Evolutionary conservation across 2,329 filamentous ascomycete genomes (phyloP).

Genomic region (Xylaria polymorpha): DNA sequence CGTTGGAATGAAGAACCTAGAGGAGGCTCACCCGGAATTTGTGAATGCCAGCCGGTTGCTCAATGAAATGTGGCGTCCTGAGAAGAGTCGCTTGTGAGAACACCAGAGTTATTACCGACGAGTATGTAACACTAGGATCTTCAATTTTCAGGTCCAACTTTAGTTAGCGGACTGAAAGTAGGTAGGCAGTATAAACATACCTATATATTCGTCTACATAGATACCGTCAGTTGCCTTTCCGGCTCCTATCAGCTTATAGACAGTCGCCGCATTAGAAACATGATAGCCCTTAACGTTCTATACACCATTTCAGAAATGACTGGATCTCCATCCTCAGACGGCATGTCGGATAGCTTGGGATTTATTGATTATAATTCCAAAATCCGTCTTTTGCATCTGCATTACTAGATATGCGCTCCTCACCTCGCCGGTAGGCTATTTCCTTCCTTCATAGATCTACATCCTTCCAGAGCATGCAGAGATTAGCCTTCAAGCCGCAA

Average conservation of each 20-base stretch:
- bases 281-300: background rate
- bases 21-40: constrained; percentile 61
- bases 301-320: background rate
- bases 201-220: background rate
- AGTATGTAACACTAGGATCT: background rate
- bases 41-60: constrained; percentile 56
- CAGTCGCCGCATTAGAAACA: background rate
- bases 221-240: background rate
- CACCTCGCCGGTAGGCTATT: constrained; percentile 19
- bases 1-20: constrained; percentile 61
- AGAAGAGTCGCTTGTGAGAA: constrained; percentile 41
- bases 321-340: background rate
- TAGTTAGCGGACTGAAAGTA: background rate
- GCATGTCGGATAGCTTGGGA: background rate
- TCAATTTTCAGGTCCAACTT: too few relatives aligned
- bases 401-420: constrained; percentile 2
- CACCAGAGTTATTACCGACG: background rate
- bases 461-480: constrained; percentile 19
- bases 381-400: background rate
- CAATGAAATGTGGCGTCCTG: constrained; percentile 52
- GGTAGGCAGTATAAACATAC: background rate
- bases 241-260: background rate
- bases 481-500: background rate
- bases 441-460: background rate
- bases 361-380: background rate